phyloP scores from a whole-genome alignment of 805 yeast genomes.

The Metschnikowia bowlesiae region DNA sequence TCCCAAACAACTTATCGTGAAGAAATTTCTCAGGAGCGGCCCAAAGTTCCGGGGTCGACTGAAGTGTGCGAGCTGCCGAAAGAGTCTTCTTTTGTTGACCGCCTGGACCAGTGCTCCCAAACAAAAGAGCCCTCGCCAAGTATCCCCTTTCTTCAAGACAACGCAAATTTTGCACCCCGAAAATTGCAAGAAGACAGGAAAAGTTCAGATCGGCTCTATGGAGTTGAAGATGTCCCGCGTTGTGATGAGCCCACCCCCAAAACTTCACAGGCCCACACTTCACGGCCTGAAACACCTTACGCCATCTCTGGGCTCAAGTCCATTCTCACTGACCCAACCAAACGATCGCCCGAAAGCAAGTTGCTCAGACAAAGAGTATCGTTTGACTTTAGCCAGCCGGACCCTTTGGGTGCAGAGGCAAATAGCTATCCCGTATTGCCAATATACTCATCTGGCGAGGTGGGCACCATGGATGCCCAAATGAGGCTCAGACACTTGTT shows the following conservation, averaged over 20 bases:
- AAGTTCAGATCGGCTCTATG: neutral
- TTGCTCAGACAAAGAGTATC: neutral
- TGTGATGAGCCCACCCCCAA: neutral
- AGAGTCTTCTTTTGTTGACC: neutral
- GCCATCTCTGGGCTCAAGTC: neutral
- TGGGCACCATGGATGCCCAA: neutral
- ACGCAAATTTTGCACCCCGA: neutral
- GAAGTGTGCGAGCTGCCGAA: neutral
- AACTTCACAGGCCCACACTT: neutral
- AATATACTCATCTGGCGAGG: neutral
- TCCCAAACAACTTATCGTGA: too few species aligned
- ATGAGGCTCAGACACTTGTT: neutral
- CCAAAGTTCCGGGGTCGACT: too few species aligned
- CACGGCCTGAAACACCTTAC: neutral
- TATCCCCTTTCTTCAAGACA: neutral
- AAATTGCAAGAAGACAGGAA: neutral
- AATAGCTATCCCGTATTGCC: slow-evolving; percentile 3
- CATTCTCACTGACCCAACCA: neutral
- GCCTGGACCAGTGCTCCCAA: neutral
- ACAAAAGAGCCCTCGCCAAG: neutral
- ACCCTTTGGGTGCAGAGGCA: slow-evolving; percentile 3
- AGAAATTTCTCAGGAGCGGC: too few species aligned
- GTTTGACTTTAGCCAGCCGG: slow-evolving; percentile 3
- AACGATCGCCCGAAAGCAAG: neutral
- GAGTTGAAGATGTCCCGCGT: neutral